These are phyloP conservation scores for Candida rishiriensis DNA, from an alignment of 805 yeast genomes.

Conservation along the genomic window DNA sequence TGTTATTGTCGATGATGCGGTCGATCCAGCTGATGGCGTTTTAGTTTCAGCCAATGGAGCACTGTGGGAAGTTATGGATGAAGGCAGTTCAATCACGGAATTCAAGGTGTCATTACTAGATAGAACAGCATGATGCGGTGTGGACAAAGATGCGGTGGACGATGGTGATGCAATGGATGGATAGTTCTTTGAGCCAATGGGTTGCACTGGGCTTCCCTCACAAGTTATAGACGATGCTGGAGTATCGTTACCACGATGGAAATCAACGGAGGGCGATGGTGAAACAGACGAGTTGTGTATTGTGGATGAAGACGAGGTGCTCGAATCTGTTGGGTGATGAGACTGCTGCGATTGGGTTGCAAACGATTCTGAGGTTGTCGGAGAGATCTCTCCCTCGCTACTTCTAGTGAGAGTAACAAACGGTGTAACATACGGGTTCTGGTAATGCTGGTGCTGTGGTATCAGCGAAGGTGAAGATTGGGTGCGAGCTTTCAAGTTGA, in stretches of 20 bases:
- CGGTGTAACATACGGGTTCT: constrained; percentile 1
- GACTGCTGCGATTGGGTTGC: constrained; percentile 12
- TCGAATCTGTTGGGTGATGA: constrained; percentile 10
- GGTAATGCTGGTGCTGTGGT: constrained; percentile 1
- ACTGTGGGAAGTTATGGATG: neutral
- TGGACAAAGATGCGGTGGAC: neutral
- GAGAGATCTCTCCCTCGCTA: constrained; percentile 3
- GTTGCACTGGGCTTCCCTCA: constrained; percentile 2
- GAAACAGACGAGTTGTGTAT: constrained; percentile 15
- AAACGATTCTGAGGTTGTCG: constrained; percentile 2
- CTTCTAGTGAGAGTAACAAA: constrained; percentile 7
- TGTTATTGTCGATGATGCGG: neutral
- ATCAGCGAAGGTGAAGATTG: neutral
- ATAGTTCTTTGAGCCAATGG: neutral
- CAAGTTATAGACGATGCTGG: constrained; percentile 20
- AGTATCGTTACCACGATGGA: constrained; percentile 10
- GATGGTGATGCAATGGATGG: neutral
- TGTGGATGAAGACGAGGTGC: constrained; percentile 13
- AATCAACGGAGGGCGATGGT: constrained; percentile 19
- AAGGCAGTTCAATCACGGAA: neutral
- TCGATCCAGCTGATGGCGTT: no score
- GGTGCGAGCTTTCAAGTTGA: constrained; percentile 8
- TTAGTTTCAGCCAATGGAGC: no score
- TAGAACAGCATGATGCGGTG: neutral
- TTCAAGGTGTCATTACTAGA: constrained; percentile 1